Percentiles rank a stretch among this genome's conserved stretches.
These are phyloP conservation scores for Plantago ovata DNA, from an alignment of 257 asterid species.

Conservation along the genomic window DNA sequence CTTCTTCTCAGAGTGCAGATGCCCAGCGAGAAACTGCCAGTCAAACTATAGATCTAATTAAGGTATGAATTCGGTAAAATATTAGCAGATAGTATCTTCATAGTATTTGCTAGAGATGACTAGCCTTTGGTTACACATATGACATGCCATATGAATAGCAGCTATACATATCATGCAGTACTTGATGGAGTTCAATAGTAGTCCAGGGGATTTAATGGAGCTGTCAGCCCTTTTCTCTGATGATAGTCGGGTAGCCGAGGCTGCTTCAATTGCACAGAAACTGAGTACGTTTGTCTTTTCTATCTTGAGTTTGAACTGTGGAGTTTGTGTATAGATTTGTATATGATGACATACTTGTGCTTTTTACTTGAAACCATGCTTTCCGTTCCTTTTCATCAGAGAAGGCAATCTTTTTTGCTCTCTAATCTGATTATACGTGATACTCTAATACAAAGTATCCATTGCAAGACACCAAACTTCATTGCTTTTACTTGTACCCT, in stretches of 20 bases:
- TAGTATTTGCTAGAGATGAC: constrained; percentile 10
- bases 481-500: too few relatives aligned
- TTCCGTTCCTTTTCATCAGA: neutral
- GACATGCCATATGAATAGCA: constrained; percentile 17
- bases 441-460: too few relatives aligned
- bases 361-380: neutral
- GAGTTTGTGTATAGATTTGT: constrained; percentile 1
- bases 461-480: too few relatives aligned
- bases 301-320: neutral
- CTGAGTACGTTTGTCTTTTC: constrained; percentile 59
- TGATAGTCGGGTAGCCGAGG: constrained; percentile 97
- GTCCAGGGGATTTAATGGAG: constrained; percentile 98
- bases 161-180: constrained; percentile 52
- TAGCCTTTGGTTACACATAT: neutral
- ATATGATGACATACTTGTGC: neutral
- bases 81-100: constrained; percentile 1
- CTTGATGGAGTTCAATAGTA: constrained; percentile 97
- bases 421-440: too few relatives aligned
- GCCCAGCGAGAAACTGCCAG: constrained; percentile 97
- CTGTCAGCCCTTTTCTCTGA: constrained; percentile 96
- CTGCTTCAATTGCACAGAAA: constrained; percentile 98
- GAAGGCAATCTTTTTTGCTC: too few relatives aligned
- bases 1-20: constrained; percentile 82
- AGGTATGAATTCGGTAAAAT: constrained; percentile 41
- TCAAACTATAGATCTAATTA: constrained; percentile 94